Conservation (phyloP, 2,329 filamentous ascomycete species). For the Tolypocladium pustulatum region DNA sequence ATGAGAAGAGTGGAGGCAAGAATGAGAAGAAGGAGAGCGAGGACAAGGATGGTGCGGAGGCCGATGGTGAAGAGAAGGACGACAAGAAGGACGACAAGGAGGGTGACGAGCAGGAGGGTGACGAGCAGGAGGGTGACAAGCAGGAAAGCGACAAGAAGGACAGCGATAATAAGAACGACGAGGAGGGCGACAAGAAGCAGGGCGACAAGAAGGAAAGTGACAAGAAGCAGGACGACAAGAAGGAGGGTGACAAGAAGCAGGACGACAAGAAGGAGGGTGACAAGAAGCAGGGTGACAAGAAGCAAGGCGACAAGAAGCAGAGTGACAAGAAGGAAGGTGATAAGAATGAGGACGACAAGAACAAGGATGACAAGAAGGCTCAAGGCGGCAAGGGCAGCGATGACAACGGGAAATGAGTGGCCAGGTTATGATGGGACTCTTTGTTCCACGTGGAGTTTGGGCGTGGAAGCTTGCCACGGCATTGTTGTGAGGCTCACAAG, state of each 20-base stretch:
- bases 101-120: slow-evolving; percentile 4
- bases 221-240: not conserved
- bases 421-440: no score
- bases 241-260: not conserved
- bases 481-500: not conserved
- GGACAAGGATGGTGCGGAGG: not conserved
- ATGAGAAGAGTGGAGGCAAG: slow-evolving; percentile 6
- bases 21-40: slow-evolving; percentile 4
- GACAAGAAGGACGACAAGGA: slow-evolving; percentile 6
- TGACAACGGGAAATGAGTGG: not conserved
- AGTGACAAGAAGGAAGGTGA: no score
- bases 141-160: not conserved
- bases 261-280: not conserved
- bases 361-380: not conserved
- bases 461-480: not conserved
- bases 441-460: not conserved
- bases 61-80: slow-evolving; percentile 2
- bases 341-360: no score
- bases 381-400: not conserved
- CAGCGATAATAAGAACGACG: slow-evolving; percentile 7
- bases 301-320: no score
- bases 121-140: not conserved
- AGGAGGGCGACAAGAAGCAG: slow-evolving; percentile 3
- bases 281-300: not conserved
- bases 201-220: slow-evolving; percentile 4